Base-by-base conservation (phyloP, 331 rosid species). In the Malus hybrid region DNA sequence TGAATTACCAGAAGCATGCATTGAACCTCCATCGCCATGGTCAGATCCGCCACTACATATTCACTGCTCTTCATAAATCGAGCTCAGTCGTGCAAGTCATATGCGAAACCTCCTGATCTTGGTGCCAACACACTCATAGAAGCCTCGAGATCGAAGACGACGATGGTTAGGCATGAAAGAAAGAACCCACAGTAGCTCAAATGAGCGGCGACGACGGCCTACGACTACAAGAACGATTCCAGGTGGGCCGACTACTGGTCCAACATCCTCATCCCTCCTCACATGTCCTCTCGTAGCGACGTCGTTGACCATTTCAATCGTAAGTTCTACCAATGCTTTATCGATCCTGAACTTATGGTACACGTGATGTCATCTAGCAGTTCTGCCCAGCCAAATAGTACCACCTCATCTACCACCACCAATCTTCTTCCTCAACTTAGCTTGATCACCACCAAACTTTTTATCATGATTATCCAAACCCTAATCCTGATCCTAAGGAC, bases 221-320 rank as follows among this genome's bases (percentile, higher is more conserved):
- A 87, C 76, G 97, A 92, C 76, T 94, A 94, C 85, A 97, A 94
- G 29, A 82, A 82, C 82, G 99, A 94, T 66, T 66, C 91, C 1
- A 83, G 90, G 79, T 94, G 97, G 99, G 87, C 88, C 18, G 96
- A 87, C 57, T 94, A 94, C 82, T 94, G 97, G 97, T 77, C 88
- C 80, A 94, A 94, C 81, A 81, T 94, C 77, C 96, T 94, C 86
- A 87, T 94, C 74, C 99, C 99, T 81, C 93, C 97, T 14, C 78
- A 82, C 62, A 81, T 89, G 91, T 72, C 96, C 52, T 85, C 97
- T 6, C 89, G 92, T 63, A 26, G 78, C 68, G 99, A 90, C 57
- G 97, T 94, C 42, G 75, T 90, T 29, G 75, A 77, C 7, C 97
- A 94, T 83, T 94, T 71, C 92, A 92, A 92, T 79, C 97, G 86